Evolutionary conservation across 176 grass and related monocot genomes (phyloP).

Genomic region (Urochloa ruziziensis): DNA sequence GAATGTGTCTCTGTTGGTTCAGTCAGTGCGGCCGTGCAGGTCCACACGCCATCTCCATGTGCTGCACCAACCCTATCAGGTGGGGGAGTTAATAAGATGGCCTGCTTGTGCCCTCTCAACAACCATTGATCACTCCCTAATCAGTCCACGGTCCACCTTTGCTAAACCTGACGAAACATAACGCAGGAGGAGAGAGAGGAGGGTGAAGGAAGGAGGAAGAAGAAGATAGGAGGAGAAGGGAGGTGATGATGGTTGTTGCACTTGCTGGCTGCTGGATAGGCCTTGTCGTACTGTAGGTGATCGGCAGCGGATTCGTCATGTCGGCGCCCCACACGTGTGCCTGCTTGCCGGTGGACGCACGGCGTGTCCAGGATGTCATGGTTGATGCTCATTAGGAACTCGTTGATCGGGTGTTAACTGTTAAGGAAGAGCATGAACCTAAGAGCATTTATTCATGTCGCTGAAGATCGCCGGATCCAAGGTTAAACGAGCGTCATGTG

Average conservation of each 20-base stretch:
- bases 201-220: background rate
- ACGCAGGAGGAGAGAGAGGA: background rate
- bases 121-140: background rate
- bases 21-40: background rate
- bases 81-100: background rate
- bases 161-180: background rate
- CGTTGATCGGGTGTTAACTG: background rate
- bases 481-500: background rate
- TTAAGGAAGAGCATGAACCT: background rate
- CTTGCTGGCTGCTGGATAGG: background rate
- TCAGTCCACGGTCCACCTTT: background rate
- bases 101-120: background rate
- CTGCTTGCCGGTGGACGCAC: background rate
- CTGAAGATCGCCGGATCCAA: background rate
- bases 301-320: constrained; percentile 8
- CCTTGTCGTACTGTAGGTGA: background rate
- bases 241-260: background rate
- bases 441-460: background rate
- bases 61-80: constrained; percentile 32
- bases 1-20: background rate
- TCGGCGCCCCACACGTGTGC: constrained; percentile 23
- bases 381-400: background rate
- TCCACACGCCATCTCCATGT: constrained; percentile 34
- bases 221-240: background rate
- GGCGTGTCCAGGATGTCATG: background rate